Evolutionary conservation across 2,329 filamentous ascomycete species (phyloP).

Genomic region (Neonectria ditissima): DNA sequence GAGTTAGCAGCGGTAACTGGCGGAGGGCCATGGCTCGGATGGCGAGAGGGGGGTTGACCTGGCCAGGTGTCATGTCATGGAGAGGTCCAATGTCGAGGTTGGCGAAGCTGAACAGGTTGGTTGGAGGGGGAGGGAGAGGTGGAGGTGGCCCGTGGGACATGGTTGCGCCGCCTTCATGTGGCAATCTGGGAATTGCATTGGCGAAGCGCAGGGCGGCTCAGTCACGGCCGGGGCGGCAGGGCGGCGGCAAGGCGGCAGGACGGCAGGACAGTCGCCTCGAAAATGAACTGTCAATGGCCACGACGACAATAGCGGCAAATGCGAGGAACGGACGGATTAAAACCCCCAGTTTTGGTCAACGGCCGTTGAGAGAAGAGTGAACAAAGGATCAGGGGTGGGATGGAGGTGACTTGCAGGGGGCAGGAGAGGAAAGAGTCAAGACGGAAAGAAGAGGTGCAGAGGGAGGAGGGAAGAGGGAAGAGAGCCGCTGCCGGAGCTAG

Average conservation of each 20-base stretch:
- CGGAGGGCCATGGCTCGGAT: constrained; percentile 21
- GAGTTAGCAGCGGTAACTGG: constrained; percentile 33
- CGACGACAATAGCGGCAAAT: neutral
- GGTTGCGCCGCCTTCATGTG: constrained; percentile 42
- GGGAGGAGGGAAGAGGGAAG: too few relatives aligned
- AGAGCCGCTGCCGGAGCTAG: neutral
- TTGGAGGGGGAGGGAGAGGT: constrained; percentile 48
- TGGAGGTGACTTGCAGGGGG: neutral
- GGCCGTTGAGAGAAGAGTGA: too few relatives aligned
- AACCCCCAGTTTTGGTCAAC: neutral
- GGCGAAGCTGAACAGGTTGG: constrained; percentile 53
- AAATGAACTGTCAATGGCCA: neutral
- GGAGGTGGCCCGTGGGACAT: constrained; percentile 54
- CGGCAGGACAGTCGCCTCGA: neutral
- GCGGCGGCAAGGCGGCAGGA: neutral
- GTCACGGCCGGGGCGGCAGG: neutral
- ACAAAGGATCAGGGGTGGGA: neutral
- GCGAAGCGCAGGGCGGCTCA: constrained; percentile 26
- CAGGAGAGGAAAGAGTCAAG: too few relatives aligned
- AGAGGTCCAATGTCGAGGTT: constrained; percentile 46
- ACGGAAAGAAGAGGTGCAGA: neutral
- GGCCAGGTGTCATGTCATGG: constrained; percentile 43
- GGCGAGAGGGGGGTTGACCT: constrained; percentile 36
- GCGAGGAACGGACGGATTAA: neutral
- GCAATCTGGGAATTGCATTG: constrained; percentile 46